phyloP scores from a whole-genome alignment of 371 early-diverging fungal genomes.

The Parasitella parasitica region DNA sequence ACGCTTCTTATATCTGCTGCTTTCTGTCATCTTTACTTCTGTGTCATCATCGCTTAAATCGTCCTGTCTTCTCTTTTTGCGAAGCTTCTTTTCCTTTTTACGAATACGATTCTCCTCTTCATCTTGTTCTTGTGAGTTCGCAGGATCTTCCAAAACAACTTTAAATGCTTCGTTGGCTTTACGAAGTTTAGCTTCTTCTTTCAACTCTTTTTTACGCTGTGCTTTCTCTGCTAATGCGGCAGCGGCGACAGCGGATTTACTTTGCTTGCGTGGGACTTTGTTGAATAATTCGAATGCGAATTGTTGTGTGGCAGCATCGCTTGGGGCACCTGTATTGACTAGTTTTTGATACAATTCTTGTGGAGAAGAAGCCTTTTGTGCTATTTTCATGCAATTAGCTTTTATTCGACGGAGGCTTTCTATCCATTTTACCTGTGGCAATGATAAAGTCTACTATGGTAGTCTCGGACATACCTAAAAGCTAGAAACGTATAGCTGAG shows the following conservation, averaged over 20 bases:
- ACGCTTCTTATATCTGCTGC: conserved; percentile 30
- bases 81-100: conserved; percentile 51
- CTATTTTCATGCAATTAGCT: conserved; percentile 27
- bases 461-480: conserved; percentile 70
- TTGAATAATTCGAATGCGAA: conserved; percentile 69
- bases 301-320: conserved; percentile 44
- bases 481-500: conserved; percentile 25
- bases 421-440: conserved; percentile 55
- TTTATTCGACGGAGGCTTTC: neutral
- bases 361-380: conserved; percentile 61
- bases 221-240: conserved; percentile 38
- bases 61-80: conserved; percentile 56
- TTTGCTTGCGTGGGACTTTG: conserved; percentile 54
- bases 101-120: conserved; percentile 27
- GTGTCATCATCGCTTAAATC: conserved; percentile 58
- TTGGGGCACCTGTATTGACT: conserved; percentile 60
- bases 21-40: conserved; percentile 44
- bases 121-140: conserved; percentile 17
- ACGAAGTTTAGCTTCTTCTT: conserved; percentile 54
- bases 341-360: conserved; percentile 54
- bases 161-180: conserved; percentile 62
- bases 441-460: conserved; percentile 75
- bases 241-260: conserved; percentile 25
- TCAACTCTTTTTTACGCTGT: conserved; percentile 52
- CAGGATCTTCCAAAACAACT: conserved; percentile 57